Percentiles rank a stretch among this genome's conserved stretches.
Conservation (phyloP, 2,329 filamentous ascomycete species). For the Cordyceps fumosorosea region DNA sequence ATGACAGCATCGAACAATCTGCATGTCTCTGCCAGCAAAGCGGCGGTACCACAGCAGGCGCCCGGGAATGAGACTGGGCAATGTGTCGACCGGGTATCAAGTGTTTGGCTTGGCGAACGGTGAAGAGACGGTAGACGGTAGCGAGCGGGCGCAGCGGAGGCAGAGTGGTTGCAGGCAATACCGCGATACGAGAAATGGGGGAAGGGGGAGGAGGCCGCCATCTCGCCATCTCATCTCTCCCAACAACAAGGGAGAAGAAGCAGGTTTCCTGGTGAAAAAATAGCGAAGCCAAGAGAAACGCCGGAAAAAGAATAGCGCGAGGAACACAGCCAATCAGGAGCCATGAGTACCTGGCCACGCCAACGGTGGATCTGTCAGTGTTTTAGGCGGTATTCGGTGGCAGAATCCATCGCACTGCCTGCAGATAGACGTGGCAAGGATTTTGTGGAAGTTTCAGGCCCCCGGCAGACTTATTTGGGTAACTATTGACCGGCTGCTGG, state of each 20-base stretch:
- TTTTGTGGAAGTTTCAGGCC: background rate
- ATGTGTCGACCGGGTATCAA: background rate
- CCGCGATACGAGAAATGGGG: background rate
- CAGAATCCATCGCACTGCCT: no score
- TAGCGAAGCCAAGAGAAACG: no score
- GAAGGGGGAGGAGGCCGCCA: background rate
- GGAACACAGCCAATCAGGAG: background rate
- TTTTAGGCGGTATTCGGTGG: background rate
- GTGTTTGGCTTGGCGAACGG: background rate
- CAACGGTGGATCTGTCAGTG: background rate
- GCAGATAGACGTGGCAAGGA: background rate
- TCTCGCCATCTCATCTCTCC: background rate
- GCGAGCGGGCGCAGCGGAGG: background rate
- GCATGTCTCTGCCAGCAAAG: slow-evolving; percentile 1
- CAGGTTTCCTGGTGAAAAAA: background rate
- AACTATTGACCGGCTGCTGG: background rate
- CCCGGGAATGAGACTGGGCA: background rate
- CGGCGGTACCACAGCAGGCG: background rate
- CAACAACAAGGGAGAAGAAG: background rate
- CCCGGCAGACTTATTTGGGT: background rate
- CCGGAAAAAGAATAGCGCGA: background rate
- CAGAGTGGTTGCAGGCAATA: background rate
- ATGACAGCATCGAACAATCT: background rate
- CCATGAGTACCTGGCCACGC: background rate
- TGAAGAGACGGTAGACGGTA: background rate